Percentiles rank a stretch among this genome's conserved stretches.
Evolutionary conservation across 2,329 filamentous ascomycete species (phyloP).

Genomic region (Hysterium pulicare): DNA sequence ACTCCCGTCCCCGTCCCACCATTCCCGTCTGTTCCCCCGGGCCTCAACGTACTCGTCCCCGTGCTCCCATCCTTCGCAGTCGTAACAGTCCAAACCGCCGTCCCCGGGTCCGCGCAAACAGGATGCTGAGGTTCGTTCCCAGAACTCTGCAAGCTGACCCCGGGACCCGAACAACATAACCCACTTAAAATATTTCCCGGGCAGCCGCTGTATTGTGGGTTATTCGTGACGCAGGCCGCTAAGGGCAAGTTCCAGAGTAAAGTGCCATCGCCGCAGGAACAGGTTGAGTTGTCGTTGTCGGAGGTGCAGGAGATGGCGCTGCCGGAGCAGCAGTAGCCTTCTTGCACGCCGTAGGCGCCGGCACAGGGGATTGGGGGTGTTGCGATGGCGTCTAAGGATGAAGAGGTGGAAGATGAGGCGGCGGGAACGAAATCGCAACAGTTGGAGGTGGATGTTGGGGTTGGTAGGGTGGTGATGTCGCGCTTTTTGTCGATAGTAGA

Average conservation of each 20-base stretch:
- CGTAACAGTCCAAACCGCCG: neutral
- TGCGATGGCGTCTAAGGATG: neutral
- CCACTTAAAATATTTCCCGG: constrained; percentile 3
- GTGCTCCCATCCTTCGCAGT: constrained; percentile 1
- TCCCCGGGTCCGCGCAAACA: constrained; percentile 1
- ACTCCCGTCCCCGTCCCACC: too few relatives aligned
- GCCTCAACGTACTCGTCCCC: constrained; percentile 1
- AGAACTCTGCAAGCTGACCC: neutral
- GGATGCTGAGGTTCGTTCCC: neutral
- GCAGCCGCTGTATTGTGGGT: neutral
- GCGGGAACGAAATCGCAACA: too few relatives aligned
- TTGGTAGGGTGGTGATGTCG: too few relatives aligned
- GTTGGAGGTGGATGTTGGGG: too few relatives aligned
- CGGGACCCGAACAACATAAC: constrained; percentile 3
- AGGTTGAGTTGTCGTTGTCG: too few relatives aligned
- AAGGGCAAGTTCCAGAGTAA: constrained; percentile 1
- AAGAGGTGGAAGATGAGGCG: neutral
- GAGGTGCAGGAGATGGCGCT: too few relatives aligned
- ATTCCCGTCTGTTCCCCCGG: constrained; percentile 1
- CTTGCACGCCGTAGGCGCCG: neutral
- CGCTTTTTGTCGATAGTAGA: neutral
- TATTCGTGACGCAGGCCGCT: constrained; percentile 1
- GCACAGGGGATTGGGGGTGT: constrained; percentile 1
- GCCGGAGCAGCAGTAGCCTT: constrained; percentile 4
- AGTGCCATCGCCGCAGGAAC: constrained; percentile 1